Base-by-base conservation (phyloP, 768 basidiomycete genomes). In the Rhizopogon vinicolor region DNA sequence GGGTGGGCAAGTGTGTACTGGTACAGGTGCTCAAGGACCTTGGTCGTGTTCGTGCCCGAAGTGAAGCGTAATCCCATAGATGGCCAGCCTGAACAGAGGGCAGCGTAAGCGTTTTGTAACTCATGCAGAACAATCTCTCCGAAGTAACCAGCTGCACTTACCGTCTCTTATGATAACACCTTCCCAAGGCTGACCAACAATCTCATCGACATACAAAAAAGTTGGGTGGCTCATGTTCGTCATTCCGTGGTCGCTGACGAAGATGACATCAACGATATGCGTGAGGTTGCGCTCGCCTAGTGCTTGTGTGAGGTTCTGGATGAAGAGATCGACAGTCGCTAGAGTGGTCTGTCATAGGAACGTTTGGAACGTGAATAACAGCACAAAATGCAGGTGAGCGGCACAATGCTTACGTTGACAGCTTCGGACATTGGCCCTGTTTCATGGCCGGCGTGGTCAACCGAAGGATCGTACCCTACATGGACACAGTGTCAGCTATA, bases 211-310 rank as follows among this genome's bases (percentile, higher is more conserved):
- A 69, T 87, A 91, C 33, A 95, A 72, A 44, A 81, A 77, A 48
- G 87, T 82, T 0, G 85, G 84, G 58, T 89, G 79, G 58, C 83
- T 84, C n/a, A 91, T 95, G 66, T 91, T 89, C 1, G 84, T 86
- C 90, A 93, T 94, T n/a, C 91, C 92, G 62, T 93, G 88, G 65
- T 92, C 91, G 58, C 87, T 89, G 59, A 97, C 93, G 62, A 95
- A 93, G 22, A 96, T 79, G 33, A 96, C 77, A 66, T 97, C 91
- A 13, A 93, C 86, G 18, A 95, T 89, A 44, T 88, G 80, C 2
- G 83, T 85, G 25, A 96, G 77, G 63, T 94, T 92, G 6, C 94
- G 83, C 4, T 75, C 75, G 45, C 75, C 75, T 35, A 97, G 73
- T 1, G 80, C 78, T 13, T 73, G 70, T 52, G 89, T 85, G 10